phyloP scores from a whole-genome alignment of 352 stramenopile species.

The Phytophthora citricola region DNA sequence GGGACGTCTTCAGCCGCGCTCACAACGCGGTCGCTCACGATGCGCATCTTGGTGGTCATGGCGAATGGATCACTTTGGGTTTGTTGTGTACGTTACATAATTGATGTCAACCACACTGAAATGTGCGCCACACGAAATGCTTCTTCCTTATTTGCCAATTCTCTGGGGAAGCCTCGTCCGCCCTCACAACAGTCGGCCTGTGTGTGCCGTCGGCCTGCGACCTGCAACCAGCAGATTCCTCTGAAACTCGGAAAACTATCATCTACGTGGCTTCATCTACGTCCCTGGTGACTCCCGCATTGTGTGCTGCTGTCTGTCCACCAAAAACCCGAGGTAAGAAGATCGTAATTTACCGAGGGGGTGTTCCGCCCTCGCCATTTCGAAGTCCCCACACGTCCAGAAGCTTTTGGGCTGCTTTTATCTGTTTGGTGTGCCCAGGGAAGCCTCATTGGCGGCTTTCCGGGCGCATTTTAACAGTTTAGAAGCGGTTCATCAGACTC shows the following conservation, averaged over 20 bases:
- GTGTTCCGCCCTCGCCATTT: not conserved
- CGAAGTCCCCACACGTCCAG: not conserved
- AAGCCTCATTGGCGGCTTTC: constrained; percentile 6
- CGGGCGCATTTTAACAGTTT: constrained; percentile 9
- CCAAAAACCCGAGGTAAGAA: constrained; percentile 49
- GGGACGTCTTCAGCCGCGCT: constrained; percentile 14
- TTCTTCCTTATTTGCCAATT: constrained; percentile 24
- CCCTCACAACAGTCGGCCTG: constrained; percentile 35
- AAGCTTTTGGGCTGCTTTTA: not conserved
- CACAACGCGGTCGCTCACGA: constrained; percentile 11
- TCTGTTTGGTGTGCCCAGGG: not conserved
- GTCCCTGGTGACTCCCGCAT: constrained; percentile 13
- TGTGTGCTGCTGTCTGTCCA: constrained; percentile 27
- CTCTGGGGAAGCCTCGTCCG: constrained; percentile 26
- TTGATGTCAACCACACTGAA: constrained; percentile 11
- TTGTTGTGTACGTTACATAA: not conserved
- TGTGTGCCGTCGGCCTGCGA: constrained; percentile 23
- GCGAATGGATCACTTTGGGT: not conserved
- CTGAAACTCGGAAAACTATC: constrained; percentile 44
- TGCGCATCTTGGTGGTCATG: constrained; percentile 28
- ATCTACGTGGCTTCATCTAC: constrained; percentile 26
- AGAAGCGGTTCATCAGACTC: not conserved
- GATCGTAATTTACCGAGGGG: constrained; percentile 43
- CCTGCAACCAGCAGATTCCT: constrained; percentile 10
- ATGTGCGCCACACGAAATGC: constrained; percentile 23